These are phyloP conservation scores for Senna tora DNA, from an alignment of 306 rosid genomes.

Conservation along the genomic window DNA sequence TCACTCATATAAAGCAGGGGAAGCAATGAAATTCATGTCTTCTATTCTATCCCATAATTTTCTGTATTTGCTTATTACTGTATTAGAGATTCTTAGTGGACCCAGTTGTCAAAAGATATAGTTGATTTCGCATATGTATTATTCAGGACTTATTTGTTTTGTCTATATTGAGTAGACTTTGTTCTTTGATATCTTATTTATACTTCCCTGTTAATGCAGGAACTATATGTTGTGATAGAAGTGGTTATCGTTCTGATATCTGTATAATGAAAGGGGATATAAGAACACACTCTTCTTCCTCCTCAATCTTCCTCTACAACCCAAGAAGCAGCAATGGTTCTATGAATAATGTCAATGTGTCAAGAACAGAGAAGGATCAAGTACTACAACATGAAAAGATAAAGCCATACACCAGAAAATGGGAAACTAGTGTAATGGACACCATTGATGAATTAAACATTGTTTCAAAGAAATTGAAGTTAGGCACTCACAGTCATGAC, in stretches of 20 bases:
- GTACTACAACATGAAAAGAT: slow-evolving; percentile 63
- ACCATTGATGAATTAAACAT: slow-evolving; percentile 73
- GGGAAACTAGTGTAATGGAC: slow-evolving; percentile 86
- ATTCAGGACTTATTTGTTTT: no score
- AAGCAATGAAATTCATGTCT: no score
- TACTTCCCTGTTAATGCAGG: slow-evolving; percentile 46
- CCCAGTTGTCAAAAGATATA: not conserved
- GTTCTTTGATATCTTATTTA: not conserved
- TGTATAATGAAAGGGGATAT: slow-evolving; percentile 92
- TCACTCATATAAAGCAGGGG: slow-evolving; percentile 15
- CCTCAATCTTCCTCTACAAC: slow-evolving; percentile 69
- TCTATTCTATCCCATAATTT: not conserved
- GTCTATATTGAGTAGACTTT: no score
- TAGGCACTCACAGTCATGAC: slow-evolving; percentile 9
- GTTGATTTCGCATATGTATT: no score
- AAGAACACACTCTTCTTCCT: slow-evolving; percentile 69
- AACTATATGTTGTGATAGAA: slow-evolving; percentile 85
- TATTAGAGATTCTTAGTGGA: not conserved
- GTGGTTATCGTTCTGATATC: slow-evolving; percentile 75
- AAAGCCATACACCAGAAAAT: slow-evolving; percentile 88
- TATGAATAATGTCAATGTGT: slow-evolving; percentile 11
- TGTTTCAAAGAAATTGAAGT: slow-evolving; percentile 51
- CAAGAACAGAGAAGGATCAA: slow-evolving; percentile 33
- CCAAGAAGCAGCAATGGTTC: slow-evolving; percentile 38
- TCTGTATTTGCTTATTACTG: not conserved